Evolutionary conservation across 805 yeast genomes (phyloP).

Genomic region (Wickerhamomyces chambardii): DNA sequence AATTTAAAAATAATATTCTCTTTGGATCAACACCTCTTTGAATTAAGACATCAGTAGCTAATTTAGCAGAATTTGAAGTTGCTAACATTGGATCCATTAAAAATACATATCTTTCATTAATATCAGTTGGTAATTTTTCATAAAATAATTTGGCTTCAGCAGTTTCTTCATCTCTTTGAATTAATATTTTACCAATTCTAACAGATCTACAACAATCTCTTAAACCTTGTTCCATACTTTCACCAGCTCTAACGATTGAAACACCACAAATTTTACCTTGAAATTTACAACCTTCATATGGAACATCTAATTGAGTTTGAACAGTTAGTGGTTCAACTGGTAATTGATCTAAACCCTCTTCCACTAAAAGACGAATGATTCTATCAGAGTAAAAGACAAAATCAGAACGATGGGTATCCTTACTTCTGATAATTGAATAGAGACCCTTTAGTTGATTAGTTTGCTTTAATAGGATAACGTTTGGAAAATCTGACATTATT

Average conservation of each 20-base stretch:
- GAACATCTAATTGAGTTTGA: constrained; percentile 67
- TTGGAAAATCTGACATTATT: constrained; percentile 16
- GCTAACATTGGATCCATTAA: constrained; percentile 96
- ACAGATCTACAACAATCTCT: constrained; percentile 97
- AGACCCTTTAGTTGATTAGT: constrained; percentile 85
- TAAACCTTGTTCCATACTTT: constrained; percentile 97
- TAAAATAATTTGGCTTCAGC: constrained; percentile 87
- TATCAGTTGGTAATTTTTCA: constrained; percentile 91
- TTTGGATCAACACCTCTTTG: constrained; percentile 83
- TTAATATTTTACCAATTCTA: constrained; percentile 90
- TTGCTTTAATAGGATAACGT: constrained; percentile 70
- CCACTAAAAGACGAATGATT: constrained; percentile 87
- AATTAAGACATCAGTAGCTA: constrained; percentile 90
- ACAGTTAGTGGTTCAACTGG: constrained; percentile 72
- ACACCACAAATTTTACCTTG: constrained; percentile 96
- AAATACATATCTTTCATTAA: constrained; percentile 80
- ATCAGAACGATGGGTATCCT: constrained; percentile 75
- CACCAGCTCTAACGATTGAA: constrained; percentile 97
- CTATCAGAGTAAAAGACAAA: constrained; percentile 94
- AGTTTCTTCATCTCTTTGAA: constrained; percentile 97
- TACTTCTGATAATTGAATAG: constrained; percentile 85
- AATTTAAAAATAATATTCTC: constrained; percentile 81
- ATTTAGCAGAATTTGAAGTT: constrained; percentile 96
- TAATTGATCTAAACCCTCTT: constrained; percentile 88
- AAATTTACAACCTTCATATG: constrained; percentile 70